Base-by-base conservation (phyloP, 257 asterid species). In the Pogostemon cablin region DNA sequence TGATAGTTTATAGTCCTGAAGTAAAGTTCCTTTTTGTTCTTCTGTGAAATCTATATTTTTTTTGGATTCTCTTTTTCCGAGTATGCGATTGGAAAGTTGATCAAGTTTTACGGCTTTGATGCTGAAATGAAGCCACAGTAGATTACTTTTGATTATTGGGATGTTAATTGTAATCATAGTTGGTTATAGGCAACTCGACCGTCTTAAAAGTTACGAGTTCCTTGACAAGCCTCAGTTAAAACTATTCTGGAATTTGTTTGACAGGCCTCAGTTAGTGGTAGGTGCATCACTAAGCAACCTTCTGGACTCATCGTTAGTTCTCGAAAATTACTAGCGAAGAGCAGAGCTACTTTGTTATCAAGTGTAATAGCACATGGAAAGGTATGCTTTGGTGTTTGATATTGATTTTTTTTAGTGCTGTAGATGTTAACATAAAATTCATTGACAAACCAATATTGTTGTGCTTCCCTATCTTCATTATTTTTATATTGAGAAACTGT, bases 331-430 rank as follows among this genome's bases (percentile, higher is more conserved):
- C 49, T 7, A 38, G 63, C 72, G 25, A 62, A 63, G 58, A 54
- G 53, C 39, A 63, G 75, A 25, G 43, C 70, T 40, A 35, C 68
- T 77, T 62, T 62, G 6, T 73, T 65, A 17, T 43, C 75, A 40
- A 65, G 75, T 65, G 20, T 67, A 39, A 53, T 15, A 55, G 73
- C 65, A 40, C 78, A 69, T 46, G 81, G 52, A 72, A 88, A 77
- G 90, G 92, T 88, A 86, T 83, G 81, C 41, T 70, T 1, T 43
- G 0, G 34, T 12, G 1, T 63, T 62, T 74, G 41, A 67, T 72
- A 60, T 49, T 68, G 58, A 17, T 80, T 61, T 57, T 42, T 15
- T 47, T 37, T 34, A 9, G 15, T 41, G 42, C 43, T 54, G 62
- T 20, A 32, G 66, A 65, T 32, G 5, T 35, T 34, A 12, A 8